phyloP scores from a whole-genome alignment of 371 early-diverging fungal genomes.

The Spraguea lophii region DNA sequence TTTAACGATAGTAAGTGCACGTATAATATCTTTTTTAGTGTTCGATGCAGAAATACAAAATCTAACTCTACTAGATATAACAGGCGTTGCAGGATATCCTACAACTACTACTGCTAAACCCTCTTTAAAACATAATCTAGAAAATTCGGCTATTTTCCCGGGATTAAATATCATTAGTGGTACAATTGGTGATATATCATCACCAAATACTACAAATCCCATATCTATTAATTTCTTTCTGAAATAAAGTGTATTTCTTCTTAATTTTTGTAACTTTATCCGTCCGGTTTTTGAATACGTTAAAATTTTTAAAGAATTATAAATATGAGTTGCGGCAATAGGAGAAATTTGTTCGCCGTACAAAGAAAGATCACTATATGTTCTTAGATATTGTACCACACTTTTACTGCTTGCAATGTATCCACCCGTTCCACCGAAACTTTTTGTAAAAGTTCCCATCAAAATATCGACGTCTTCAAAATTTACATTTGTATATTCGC shows the following conservation, averaged over 20 bases:
- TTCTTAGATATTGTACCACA: slow-evolving; percentile 63
- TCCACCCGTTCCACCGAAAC: slow-evolving; percentile 92
- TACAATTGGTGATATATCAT: slow-evolving; percentile 75
- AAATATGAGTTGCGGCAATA: slow-evolving; percentile 72
- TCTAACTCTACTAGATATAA: slow-evolving; percentile 74
- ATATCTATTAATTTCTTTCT: slow-evolving; percentile 55
- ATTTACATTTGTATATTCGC: slow-evolving; percentile 73
- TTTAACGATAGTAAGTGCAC: slow-evolving; percentile 46
- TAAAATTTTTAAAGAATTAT: slow-evolving; percentile 50
- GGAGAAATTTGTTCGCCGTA: slow-evolving; percentile 80
- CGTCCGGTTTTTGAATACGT: slow-evolving; percentile 51
- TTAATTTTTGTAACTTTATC: slow-evolving; percentile 57
- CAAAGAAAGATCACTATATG: slow-evolving; percentile 56
- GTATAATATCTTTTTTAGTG: slow-evolving; percentile 70
- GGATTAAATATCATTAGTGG: slow-evolving; percentile 84
- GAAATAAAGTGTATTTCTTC: slow-evolving; percentile 67
- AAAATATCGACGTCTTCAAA: slow-evolving; percentile 73
- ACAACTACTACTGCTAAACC: slow-evolving; percentile 90
- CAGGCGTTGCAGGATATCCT: slow-evolving; percentile 89
- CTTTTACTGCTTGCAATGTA: slow-evolving; percentile 65
- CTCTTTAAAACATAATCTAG: slow-evolving; percentile 63
- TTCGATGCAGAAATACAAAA: slow-evolving; percentile 88
- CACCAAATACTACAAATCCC: slow-evolving; percentile 84
- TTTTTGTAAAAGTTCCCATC: slow-evolving; percentile 99
- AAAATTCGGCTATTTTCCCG: slow-evolving; percentile 83